A percentile compares a stretch with the other conserved stretches of the same genome.
Conservation (phyloP, 2,329 filamentous ascomycete genomes). For the Epichloe aotearoae region DNA sequence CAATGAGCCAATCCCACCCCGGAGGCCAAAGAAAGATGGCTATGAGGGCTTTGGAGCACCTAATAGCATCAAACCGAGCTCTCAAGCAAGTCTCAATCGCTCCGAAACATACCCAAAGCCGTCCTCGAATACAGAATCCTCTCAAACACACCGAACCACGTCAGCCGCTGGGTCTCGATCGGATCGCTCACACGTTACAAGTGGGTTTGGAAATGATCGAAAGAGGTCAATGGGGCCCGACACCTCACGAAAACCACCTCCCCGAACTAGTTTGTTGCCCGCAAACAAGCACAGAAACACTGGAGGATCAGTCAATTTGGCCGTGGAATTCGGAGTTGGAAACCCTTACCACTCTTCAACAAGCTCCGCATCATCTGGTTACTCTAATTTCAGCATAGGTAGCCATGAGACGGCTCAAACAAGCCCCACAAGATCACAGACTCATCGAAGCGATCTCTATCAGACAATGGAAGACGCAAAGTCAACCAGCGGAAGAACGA, state of each 20-base stretch:
- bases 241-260: conserved; percentile 38
- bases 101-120: conserved; percentile 41
- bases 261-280: conserved; percentile 34
- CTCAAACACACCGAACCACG: conserved; percentile 24
- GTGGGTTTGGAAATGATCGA: conserved; percentile 16
- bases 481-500: conserved; percentile 29
- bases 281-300: conserved; percentile 23
- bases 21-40: conserved; percentile 34
- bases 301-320: conserved; percentile 37
- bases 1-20: conserved; percentile 16
- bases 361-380: conserved; percentile 51
- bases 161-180: conserved; percentile 33
- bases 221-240: conserved; percentile 34
- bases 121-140: conserved; percentile 22
- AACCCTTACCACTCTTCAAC: conserved; percentile 53
- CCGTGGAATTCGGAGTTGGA: conserved; percentile 44
- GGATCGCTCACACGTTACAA: conserved; percentile 19
- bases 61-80: conserved; percentile 22
- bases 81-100: conserved; percentile 27
- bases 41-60: conserved; percentile 46
- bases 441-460: conserved; percentile 31
- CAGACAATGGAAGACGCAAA: conserved; percentile 43
- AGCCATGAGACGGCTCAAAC: conserved; percentile 50
- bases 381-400: conserved; percentile 44
- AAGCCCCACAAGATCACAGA: conserved; percentile 20